Conservation (phyloP, 768 basidiomycete species). For the Phylloporus sp. region DNA sequence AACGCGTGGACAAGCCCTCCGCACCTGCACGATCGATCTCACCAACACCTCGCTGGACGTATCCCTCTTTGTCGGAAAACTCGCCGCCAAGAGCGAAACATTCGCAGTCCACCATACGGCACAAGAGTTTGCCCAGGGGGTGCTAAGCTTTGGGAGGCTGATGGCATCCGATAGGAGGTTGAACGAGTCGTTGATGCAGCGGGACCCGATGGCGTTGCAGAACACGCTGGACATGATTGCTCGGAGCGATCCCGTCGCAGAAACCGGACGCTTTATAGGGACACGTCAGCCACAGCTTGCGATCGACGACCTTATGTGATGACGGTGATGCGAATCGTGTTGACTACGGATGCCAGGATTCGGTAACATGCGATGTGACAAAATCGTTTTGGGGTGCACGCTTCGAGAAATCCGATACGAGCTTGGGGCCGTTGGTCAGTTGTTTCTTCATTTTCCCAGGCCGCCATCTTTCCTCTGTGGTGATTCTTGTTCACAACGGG, state of each 20-base stretch:
- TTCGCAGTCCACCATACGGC: slow-evolving; percentile 8
- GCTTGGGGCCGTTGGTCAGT: too few relatives aligned
- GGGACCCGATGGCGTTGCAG: slow-evolving; percentile 5
- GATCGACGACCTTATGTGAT: slow-evolving; percentile 12
- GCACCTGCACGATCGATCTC: slow-evolving; percentile 13
- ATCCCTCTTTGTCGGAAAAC: slow-evolving; percentile 10
- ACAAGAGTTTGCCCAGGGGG: slow-evolving; percentile 6
- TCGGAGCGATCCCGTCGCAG: not conserved
- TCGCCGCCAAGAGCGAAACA: slow-evolving; percentile 15
- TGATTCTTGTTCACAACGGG: too few relatives aligned
- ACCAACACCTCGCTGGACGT: slow-evolving; percentile 15
- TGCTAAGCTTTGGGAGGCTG: slow-evolving; percentile 8
- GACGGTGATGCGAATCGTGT: not conserved
- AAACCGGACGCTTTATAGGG: not conserved
- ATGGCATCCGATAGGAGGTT: slow-evolving; percentile 4
- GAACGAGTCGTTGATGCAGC: slow-evolving; percentile 2
- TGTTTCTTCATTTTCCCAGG: too few relatives aligned
- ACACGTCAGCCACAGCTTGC: not conserved
- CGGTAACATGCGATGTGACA: too few relatives aligned
- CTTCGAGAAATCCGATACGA: too few relatives aligned
- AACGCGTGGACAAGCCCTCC: slow-evolving; percentile 2
- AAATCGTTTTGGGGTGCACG: too few relatives aligned
- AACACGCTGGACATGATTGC: slow-evolving; percentile 12
- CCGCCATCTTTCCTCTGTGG: too few relatives aligned
- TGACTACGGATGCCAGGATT: not conserved